Base-by-base conservation (phyloP, 495 filamentous ascomycete genomes). In the Xylaria castorea region DNA sequence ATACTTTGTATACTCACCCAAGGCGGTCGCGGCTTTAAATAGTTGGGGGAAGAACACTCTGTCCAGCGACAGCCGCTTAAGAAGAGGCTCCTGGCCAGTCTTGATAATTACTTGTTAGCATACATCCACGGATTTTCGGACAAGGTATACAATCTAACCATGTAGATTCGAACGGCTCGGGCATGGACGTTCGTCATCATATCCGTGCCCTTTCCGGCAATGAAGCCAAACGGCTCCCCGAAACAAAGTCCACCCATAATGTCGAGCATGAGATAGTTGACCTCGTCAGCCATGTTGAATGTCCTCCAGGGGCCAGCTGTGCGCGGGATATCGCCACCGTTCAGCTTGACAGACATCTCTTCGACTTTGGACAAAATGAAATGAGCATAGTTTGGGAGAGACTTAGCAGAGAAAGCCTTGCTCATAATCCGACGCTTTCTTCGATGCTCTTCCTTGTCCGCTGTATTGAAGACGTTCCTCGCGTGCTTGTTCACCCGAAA, bases 401-500 rank as follows among this genome's bases (percentile, higher is more conserved):
- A n/a, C 16, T n/a, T 27, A 14, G 22, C 40, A 7, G 38, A 44
- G 22, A 65, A 65, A 8, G 62, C 62, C 38, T 65, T 65, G 22
- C 18, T 20, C 62, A 65, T 46, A 22, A 65, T 65, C 40, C 62
- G 8, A 12, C 62, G 62, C 22, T 65, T 65, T 22, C 62, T 44
- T 44, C 42, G 38, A 32, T 65, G 62, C 9, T 16, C 62, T 48
- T 65, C 62, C n/a, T 65, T 65, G 6, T n/a, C 16, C 6, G 18
- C 22, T 16, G 62, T 65, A 40, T 65, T 65, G 22, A 65, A 65
- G 40, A 27, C 22, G 42, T 65, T 65, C 1, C 16, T 25, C 5
- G 62, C 62, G 20, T 65, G 62, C n/a, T 61, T 61, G 38, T 48
- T 65, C 8, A 65, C 62, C 14, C 62, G 62, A 40, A 61, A 61